Evolutionary conservation across 805 yeast species (phyloP), one percentile per base, ranked within the genome.

Genomic region (Wickerhamiella qilinensis): DNA sequence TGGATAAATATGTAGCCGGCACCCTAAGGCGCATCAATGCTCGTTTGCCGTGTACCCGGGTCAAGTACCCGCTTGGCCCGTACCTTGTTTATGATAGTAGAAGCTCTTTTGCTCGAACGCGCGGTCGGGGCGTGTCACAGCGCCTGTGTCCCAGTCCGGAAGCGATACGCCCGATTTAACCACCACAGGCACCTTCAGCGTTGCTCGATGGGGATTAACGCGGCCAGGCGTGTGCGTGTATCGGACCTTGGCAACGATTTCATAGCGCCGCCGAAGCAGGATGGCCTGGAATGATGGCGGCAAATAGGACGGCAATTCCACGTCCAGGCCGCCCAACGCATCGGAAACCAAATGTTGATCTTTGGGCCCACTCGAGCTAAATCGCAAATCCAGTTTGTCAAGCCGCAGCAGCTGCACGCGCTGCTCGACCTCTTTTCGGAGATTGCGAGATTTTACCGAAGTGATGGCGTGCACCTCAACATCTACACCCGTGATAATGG

Each of bases 211-310:
- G 11, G 30, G 38, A 2, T 44, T 40, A 4, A 31, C 33, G 5
- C 50, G 46, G 3, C 45, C 43, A 16, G 46, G 47, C 22, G 28
- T 32, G 41, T 50, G 54, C 15, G 39, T 38, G 45, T 48, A 50
- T 36, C 45, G 42, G 30, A 50, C 33, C 12, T 37, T 30, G 11
- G 68, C 48, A 29, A 48, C 52, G 30, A 71, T 38, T 3, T 48
- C 44, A 47, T 73, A 71, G n/a, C 42, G 45, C 29, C 79, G 59
- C 9, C 58, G 49, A 18, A 77, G 62, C 47, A 73, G 75, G 48
- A 81, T 74, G 3, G 75, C 65, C 20, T 51, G 54, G 51, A 77
- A 77, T 16, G 69, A 54, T 2, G 82, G 80, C 2, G 74, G 57
- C 3, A 69, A 55, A 31, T 60, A 46, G 34, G 62, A 65, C 0